Conservation (phyloP, 2,329 filamentous ascomycete species). For the Fusarium sp. region DNA sequence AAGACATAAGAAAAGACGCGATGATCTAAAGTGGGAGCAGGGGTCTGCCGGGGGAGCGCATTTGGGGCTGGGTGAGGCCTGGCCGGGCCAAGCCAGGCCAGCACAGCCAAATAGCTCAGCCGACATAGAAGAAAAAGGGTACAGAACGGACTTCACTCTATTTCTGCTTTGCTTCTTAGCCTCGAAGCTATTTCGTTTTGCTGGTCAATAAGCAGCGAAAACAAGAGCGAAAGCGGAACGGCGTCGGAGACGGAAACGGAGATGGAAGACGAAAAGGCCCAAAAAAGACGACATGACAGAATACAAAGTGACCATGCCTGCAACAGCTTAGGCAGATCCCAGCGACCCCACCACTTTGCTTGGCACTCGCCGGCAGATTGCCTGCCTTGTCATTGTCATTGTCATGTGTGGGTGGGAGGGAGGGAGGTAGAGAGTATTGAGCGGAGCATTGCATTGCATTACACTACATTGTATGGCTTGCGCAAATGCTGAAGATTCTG, state of each 20-base stretch:
- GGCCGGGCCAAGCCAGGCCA: constrained; percentile 3
- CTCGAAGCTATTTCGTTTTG: background rate
- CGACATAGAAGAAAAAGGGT: background rate
- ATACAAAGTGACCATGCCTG: constrained; percentile 13
- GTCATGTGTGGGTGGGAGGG: background rate
- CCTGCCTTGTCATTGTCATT: constrained; percentile 19
- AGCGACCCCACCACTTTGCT: constrained; percentile 21
- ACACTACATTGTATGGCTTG: background rate
- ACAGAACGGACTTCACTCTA: background rate
- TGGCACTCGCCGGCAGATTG: constrained; percentile 30
- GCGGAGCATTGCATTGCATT: constrained; percentile 13
- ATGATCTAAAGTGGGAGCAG: constrained; percentile 34
- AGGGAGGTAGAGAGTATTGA: background rate
- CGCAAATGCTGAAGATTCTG: constrained; percentile 19
- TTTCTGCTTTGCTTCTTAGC: background rate
- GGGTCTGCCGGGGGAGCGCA: constrained; percentile 16
- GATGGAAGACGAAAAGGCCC: constrained; percentile 12
- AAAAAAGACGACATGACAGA: constrained; percentile 29
- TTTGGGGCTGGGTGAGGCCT: constrained; percentile 17
- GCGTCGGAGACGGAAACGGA: constrained; percentile 22
- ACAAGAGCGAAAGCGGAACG: constrained; percentile 11
- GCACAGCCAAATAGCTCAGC: constrained; percentile 1
- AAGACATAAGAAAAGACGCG: constrained; percentile 6
- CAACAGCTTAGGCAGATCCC: constrained; percentile 22
- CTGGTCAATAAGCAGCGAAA: background rate